A percentile compares a stretch with the other conserved stretches of the same genome.
Evolutionary conservation across 768 basidiomycete species (phyloP).

Genomic region (Naganishia vaughanmartiniae): DNA sequence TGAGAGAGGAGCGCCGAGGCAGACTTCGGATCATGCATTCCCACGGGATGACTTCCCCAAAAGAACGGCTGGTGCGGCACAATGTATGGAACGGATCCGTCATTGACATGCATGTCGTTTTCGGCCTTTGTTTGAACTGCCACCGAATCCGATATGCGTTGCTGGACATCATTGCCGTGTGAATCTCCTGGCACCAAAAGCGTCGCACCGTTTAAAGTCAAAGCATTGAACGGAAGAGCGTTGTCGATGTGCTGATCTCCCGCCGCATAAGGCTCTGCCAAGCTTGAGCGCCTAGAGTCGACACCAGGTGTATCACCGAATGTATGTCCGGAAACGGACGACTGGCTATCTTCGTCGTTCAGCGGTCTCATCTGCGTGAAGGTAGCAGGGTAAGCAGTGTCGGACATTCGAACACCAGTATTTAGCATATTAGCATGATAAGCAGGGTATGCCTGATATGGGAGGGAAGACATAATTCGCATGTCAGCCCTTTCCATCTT

Average conservation of each 20-base stretch:
- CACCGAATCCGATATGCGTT: not conserved
- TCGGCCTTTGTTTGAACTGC: not conserved
- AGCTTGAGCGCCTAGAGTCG: conserved; percentile 4
- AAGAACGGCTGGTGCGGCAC: not conserved
- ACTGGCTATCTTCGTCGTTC: conserved; percentile 11
- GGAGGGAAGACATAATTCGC: not conserved
- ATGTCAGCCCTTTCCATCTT: not conserved
- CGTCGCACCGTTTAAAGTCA: not conserved
- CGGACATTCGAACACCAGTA: not conserved
- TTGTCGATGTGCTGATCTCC: not conserved
- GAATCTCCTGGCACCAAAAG: not conserved
- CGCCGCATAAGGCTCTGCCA: not conserved
- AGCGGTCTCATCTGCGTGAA: conserved; percentile 8
- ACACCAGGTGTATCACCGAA: not conserved
- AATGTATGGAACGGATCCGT: not conserved
- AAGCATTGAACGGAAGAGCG: conserved; percentile 6
- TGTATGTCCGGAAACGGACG: conserved; percentile 1
- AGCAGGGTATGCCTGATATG: not conserved
- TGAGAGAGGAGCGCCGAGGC: not conserved
- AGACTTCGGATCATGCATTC: not conserved
- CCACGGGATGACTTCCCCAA: not conserved
- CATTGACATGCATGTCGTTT: not conserved
- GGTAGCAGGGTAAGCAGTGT: not conserved
- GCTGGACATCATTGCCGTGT: not conserved
- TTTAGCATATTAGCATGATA: not conserved